Conservation (phyloP, 176 grass and related monocot species). For the Oropetium thomaeum region DNA sequence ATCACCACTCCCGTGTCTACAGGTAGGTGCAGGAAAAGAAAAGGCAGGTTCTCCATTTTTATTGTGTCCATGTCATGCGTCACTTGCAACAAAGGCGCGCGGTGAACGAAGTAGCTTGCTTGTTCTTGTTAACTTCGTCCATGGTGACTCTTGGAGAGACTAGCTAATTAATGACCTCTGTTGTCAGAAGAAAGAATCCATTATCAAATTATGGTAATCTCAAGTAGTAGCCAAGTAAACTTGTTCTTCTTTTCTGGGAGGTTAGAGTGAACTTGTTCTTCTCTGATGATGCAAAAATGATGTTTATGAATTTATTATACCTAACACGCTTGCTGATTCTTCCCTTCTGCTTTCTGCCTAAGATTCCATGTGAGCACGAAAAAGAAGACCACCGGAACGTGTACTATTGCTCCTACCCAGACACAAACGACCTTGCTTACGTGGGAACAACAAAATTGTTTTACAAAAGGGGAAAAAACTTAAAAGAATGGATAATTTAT, state of each 20-base stretch:
- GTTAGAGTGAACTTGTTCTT: too few species aligned
- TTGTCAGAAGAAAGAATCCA: slow-evolving; percentile 19
- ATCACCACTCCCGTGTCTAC: background rate
- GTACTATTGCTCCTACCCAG: background rate
- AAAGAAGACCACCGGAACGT: background rate
- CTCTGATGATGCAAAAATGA: slow-evolving; percentile 18
- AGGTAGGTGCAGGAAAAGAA: background rate
- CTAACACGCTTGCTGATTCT: slow-evolving; percentile 8
- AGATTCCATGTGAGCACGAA: slow-evolving; percentile 25
- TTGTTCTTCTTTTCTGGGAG: too few species aligned
- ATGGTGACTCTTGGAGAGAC: background rate
- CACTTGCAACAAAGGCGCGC: background rate
- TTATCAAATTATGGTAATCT: background rate
- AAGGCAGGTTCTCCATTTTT: background rate
- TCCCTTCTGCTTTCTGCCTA: slow-evolving; percentile 32
- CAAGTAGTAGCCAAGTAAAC: background rate
- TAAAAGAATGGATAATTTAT: background rate
- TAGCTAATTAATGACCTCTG: background rate
- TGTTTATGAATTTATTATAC: background rate
- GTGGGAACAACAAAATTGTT: background rate
- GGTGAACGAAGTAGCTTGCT: background rate
- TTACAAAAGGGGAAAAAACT: background rate
- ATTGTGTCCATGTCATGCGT: background rate
- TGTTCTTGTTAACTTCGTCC: background rate
- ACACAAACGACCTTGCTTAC: background rate